A percentile compares a stretch with the other conserved stretches of the same genome.
These are phyloP conservation scores for Ceratocystis cacaofunesta DNA, from an alignment of 2,329 filamentous ascomycete genomes.

Conservation along the genomic window DNA sequence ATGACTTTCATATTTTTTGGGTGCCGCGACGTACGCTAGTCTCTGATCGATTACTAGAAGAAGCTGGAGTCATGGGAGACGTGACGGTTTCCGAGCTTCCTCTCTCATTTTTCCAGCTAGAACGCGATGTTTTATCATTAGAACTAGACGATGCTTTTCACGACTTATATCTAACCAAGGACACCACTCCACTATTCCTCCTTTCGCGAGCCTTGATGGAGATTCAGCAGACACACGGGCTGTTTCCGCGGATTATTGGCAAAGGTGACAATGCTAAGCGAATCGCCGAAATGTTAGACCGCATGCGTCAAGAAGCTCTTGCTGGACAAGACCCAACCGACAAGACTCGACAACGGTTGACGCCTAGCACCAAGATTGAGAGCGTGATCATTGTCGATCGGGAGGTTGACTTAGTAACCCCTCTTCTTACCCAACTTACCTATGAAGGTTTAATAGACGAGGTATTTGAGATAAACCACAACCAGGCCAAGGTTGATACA, in stretches of 20 bases:
- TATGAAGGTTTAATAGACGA: conserved; percentile 96
- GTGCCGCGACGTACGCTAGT: conserved; percentile 82
- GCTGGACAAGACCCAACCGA: conserved; percentile 62
- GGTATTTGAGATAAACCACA: conserved; percentile 79
- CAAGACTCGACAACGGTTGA: conserved; percentile 48
- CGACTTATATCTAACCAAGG: conserved; percentile 79
- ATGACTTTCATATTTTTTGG: conserved; percentile 97
- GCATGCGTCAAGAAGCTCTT: conserved; percentile 79
- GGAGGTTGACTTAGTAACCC: conserved; percentile 85
- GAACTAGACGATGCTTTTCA: conserved; percentile 77
- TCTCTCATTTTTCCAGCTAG: conserved; percentile 78
- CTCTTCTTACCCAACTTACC: conserved; percentile 82
- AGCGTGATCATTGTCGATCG: conserved; percentile 90
- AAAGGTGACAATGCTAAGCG: conserved; percentile 90
- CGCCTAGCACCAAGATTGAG: conserved; percentile 76
- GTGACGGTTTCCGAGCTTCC: conserved; percentile 78
- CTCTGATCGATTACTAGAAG: conserved; percentile 81
- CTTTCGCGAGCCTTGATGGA: conserved; percentile 87
- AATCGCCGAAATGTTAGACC: conserved; percentile 70
- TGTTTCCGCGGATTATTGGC: conserved; percentile 87
- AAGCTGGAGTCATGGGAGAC: conserved; percentile 83
- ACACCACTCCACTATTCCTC: conserved; percentile 79
- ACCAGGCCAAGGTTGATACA: conserved; percentile 83
- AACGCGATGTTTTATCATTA: conserved; percentile 79
- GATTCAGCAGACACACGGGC: conserved; percentile 76